A percentile compares a stretch with the other conserved stretches of the same genome.
phyloP scores from a whole-genome alignment of 345 rosid species.

The Ceriops tagal region DNA sequence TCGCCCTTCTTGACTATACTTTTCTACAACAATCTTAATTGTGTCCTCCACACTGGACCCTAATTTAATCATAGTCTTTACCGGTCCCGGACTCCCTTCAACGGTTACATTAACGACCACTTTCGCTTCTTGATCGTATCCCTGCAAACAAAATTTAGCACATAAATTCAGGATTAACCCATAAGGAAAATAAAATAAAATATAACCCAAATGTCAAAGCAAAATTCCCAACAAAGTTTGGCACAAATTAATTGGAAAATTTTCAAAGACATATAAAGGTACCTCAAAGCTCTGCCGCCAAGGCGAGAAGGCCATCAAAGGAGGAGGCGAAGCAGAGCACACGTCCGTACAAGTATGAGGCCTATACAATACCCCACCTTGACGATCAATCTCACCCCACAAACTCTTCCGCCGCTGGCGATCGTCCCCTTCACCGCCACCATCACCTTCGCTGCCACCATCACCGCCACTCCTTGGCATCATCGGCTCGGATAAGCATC shows the following conservation, averaged over 20 bases:
- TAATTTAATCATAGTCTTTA: constrained; percentile 59
- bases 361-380: constrained; percentile 6
- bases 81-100: constrained; percentile 94
- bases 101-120: constrained; percentile 75
- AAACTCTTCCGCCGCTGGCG: constrained; percentile 2
- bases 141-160: constrained; percentile 27
- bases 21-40: constrained; percentile 52
- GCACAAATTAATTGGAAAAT: neutral
- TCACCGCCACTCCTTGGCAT: constrained; percentile 23
- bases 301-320: constrained; percentile 32
- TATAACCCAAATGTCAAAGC: neutral
- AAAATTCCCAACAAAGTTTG: too few relatives aligned
- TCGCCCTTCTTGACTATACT: constrained; percentile 60
- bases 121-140: constrained; percentile 51
- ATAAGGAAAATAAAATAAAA: neutral
- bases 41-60: constrained; percentile 65
- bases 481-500: constrained; percentile 66
- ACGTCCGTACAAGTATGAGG: constrained; percentile 32
- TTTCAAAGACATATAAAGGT: neutral
- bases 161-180: neutral
- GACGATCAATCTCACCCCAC: constrained; percentile 3
- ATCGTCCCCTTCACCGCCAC: constrained; percentile 12
- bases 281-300: constrained; percentile 44
- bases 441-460: constrained; percentile 10
- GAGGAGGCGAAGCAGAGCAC: constrained; percentile 47